Evolutionary conservation across 148 eudicot genomes (phyloP).

Genomic region (Polygonum aviculare): DNA sequence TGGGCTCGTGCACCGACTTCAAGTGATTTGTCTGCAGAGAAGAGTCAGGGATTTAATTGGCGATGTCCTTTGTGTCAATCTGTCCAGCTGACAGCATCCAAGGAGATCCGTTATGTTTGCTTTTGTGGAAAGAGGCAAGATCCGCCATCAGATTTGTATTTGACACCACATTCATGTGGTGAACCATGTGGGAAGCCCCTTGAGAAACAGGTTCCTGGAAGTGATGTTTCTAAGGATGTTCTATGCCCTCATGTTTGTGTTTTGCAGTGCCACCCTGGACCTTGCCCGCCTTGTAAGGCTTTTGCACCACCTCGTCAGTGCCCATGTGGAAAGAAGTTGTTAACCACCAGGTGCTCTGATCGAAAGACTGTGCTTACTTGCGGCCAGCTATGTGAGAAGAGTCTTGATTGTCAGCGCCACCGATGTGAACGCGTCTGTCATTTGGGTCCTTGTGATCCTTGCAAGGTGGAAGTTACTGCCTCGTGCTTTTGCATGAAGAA

Average conservation of each 20-base stretch:
- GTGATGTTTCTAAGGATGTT: conserved; percentile 40
- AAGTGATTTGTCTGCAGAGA: conserved; percentile 65
- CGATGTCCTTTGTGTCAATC: conserved; percentile 95
- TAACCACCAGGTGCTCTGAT: conserved; percentile 76
- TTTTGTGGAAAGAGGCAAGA: conserved; percentile 95
- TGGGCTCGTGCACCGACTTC: conserved; percentile 96
- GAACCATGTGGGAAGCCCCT: conserved; percentile 89
- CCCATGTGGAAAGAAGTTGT: conserved; percentile 75
- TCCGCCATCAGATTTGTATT: conserved; percentile 79
- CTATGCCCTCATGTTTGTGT: conserved; percentile 89
- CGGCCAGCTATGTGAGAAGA: conserved; percentile 67
- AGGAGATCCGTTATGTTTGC: conserved; percentile 75
- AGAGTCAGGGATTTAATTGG: conserved; percentile 84
- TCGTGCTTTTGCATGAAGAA: conserved; percentile 85
- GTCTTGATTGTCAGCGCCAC: conserved; percentile 72
- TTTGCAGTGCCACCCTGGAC: conserved; percentile 93
- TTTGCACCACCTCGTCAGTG: conserved; percentile 83
- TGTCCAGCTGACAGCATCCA: conserved; percentile 62
- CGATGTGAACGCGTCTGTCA: conserved; percentile 63
- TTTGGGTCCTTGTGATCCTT: conserved; percentile 67
- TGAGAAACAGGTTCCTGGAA: conserved; percentile 49
- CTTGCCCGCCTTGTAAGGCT: conserved; percentile 92
- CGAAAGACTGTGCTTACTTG: conserved; percentile 64
- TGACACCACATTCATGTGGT: conserved; percentile 94
- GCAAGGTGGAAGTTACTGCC: conserved; percentile 56